phyloP scores from a whole-genome alignment of 352 stramenopile species.

The Phytopythium mirpurense region DNA sequence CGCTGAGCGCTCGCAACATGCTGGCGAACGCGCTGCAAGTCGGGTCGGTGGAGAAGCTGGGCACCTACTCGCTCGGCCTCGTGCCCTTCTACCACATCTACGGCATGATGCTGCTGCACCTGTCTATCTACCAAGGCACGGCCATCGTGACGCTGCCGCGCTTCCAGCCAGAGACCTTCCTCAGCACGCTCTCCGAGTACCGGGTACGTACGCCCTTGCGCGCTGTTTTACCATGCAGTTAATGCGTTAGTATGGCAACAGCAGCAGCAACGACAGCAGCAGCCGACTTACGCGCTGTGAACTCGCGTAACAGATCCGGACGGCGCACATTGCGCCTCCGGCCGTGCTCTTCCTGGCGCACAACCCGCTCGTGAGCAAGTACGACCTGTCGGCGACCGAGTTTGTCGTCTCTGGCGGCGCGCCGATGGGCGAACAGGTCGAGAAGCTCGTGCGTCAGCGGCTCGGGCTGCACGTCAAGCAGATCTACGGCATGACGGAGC shows the following conservation, averaged over 20 bases:
- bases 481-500: conserved; percentile 65
- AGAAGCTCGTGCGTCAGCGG: conserved; percentile 56
- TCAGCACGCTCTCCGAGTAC: conserved; percentile 63
- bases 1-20: conserved; percentile 87
- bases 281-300: background rate
- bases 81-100: conserved; percentile 97
- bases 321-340: conserved; percentile 74
- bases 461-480: conserved; percentile 48
- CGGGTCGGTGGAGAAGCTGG: conserved; percentile 51
- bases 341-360: conserved; percentile 27
- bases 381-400: conserved; percentile 74
- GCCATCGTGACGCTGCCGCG: conserved; percentile 82
- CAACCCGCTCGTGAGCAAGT: conserved; percentile 80
- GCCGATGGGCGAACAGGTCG: conserved; percentile 78
- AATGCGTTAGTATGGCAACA: too few species aligned
- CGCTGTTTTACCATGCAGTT: background rate
- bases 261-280: too few species aligned
- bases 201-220: conserved; percentile 16
- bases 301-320: conserved; percentile 18
- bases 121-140: conserved; percentile 73
- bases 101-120: conserved; percentile 80
- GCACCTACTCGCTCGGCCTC: conserved; percentile 42
- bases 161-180: conserved; percentile 90
- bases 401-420: conserved; percentile 83
- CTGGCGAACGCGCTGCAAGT: conserved; percentile 88